Evolutionary conservation across 352 stramenopile genomes (phyloP).

Genomic region (Phytopythium delawarense): DNA sequence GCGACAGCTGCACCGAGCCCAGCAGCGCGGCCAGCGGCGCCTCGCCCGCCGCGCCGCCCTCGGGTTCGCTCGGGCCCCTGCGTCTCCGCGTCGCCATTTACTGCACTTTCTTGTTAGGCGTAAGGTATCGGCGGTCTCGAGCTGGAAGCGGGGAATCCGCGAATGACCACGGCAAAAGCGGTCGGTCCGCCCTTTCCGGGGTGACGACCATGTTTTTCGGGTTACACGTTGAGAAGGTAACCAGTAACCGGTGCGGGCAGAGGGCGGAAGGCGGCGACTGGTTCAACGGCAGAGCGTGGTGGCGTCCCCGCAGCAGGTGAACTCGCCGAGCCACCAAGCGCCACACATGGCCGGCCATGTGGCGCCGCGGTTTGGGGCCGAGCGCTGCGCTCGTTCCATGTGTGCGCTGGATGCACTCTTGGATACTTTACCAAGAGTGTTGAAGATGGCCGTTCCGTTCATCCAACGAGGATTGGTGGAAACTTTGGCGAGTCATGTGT

Average conservation of each 20-base stretch:
- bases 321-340: background rate
- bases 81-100: background rate
- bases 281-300: background rate
- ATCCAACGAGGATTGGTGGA: too few species aligned
- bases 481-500: too few species aligned
- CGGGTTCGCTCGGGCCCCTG: constrained; percentile 6
- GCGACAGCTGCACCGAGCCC: constrained; percentile 24
- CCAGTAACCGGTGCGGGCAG: too few species aligned
- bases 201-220: background rate
- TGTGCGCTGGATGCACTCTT: background rate
- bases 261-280: too few species aligned
- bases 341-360: background rate
- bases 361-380: background rate
- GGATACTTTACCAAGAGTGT: too few species aligned
- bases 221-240: too few species aligned
- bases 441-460: too few species aligned
- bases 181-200: background rate
- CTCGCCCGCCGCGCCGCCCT: constrained; percentile 1
- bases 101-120: background rate
- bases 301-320: background rate
- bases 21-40: constrained; percentile 16
- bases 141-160: background rate
- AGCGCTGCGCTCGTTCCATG: background rate
- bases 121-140: background rate
- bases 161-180: background rate